Conservation (phyloP, 352 stramenopile species). For the Plasmopara viticola region DNA sequence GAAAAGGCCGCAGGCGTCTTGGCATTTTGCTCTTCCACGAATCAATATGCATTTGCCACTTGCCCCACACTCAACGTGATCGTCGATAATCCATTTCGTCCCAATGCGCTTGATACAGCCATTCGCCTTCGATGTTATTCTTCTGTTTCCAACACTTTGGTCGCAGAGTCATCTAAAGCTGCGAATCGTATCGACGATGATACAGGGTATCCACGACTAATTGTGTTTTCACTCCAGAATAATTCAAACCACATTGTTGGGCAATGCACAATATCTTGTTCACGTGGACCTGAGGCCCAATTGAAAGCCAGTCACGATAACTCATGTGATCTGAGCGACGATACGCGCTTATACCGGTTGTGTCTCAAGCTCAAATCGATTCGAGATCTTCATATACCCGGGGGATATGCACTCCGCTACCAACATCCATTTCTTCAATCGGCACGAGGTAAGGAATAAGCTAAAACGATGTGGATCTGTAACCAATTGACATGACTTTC, state of each 20-base stretch:
- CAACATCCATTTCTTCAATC: constrained; percentile 34
- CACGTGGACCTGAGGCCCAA: constrained; percentile 1
- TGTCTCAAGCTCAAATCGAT: constrained; percentile 38
- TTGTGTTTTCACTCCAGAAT: constrained; percentile 13
- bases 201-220: constrained; percentile 6
- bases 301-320: constrained; percentile 4
- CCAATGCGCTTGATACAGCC: constrained; percentile 1
- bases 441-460: constrained; percentile 23
- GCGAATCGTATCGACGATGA: constrained; percentile 8
- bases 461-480: not conserved
- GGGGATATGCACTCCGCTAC: constrained; percentile 28
- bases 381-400: constrained; percentile 20
- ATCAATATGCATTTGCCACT: constrained; percentile 31
- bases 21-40: constrained; percentile 34
- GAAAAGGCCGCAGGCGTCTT: constrained; percentile 17
- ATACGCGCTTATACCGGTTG: constrained; percentile 25
- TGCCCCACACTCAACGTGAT: constrained; percentile 8
- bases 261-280: constrained; percentile 15
- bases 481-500: not conserved
- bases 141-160: constrained; percentile 7
- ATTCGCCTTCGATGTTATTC: constrained; percentile 26
- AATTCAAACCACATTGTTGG: constrained; percentile 14
- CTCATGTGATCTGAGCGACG: constrained; percentile 5
- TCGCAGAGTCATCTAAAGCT: constrained; percentile 13
- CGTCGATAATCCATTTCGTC: constrained; percentile 1